These are phyloP conservation scores for Elongisporangium prolatum DNA, from an alignment of 352 stramenopile species.

Conservation along the genomic window DNA sequence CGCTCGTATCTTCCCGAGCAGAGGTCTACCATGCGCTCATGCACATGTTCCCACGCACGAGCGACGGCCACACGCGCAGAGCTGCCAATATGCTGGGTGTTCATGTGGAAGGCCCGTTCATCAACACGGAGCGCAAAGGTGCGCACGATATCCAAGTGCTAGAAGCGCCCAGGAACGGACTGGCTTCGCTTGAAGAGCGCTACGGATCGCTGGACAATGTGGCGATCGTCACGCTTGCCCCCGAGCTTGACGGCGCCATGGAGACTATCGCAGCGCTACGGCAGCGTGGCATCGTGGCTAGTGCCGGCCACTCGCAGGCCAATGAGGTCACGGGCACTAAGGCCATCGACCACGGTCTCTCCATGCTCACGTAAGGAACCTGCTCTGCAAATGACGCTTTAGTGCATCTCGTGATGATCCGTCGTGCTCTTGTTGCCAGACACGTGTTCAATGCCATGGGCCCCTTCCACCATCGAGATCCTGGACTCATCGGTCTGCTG, in stretches of 20 bases:
- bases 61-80: constrained; percentile 18
- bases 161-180: constrained; percentile 24
- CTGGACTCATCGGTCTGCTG: constrained; percentile 84
- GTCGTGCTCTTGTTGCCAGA: constrained; percentile 8
- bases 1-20: constrained; percentile 72
- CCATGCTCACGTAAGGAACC: constrained; percentile 69
- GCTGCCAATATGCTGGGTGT: constrained; percentile 77
- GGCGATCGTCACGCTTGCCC: constrained; percentile 82
- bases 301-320: constrained; percentile 74
- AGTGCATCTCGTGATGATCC: neutral
- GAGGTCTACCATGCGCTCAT: constrained; percentile 60
- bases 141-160: constrained; percentile 73
- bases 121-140: constrained; percentile 71
- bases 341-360: constrained; percentile 59
- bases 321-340: constrained; percentile 62
- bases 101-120: constrained; percentile 90
- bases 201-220: constrained; percentile 61
- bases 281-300: constrained; percentile 44
- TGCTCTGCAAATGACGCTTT: neutral
- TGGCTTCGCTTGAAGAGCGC: constrained; percentile 40
- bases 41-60: constrained; percentile 36
- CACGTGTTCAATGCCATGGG: constrained; percentile 92
- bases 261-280: constrained; percentile 41
- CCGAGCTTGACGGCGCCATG: constrained; percentile 72
- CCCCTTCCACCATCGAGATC: constrained; percentile 88